Percentiles rank a stretch among this genome's conserved stretches.
Evolutionary conservation across 768 basidiomycete species (phyloP).

Genomic region (Serendipita indica): DNA sequence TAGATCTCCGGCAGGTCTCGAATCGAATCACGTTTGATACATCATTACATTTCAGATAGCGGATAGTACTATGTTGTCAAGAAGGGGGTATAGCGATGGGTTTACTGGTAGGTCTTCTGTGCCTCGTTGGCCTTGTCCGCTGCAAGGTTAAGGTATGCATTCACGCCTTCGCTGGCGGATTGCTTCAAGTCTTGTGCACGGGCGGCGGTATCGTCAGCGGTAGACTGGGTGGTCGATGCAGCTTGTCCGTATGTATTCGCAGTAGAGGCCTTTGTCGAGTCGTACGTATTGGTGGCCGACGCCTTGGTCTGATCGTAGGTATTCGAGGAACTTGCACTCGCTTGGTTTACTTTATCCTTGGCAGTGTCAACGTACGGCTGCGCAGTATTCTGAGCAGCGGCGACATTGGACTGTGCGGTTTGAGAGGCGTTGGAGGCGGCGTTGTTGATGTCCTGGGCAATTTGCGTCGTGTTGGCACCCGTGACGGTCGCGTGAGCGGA

Average conservation of each 20-base stretch:
- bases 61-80: neutral
- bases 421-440: conserved; percentile 16
- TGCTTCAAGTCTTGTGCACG: conserved; percentile 3
- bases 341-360: conserved; percentile 10
- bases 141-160: neutral
- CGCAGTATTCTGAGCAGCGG: conserved; percentile 26
- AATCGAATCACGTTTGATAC: neutral
- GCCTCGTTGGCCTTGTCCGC: neutral
- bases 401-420: conserved; percentile 27
- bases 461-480: conserved; percentile 21
- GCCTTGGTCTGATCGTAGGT: conserved; percentile 1
- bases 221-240: neutral
- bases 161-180: neutral
- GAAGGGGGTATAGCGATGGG: neutral
- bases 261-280: neutral
- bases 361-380: conserved; percentile 26
- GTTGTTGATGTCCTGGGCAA: conserved; percentile 12
- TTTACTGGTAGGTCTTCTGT: neutral
- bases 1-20: neutral
- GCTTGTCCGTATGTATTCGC: neutral
- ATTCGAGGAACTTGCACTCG: neutral
- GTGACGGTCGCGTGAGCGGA: conserved; percentile 23
- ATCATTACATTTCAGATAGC: neutral
- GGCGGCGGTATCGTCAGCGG: neutral
- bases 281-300: neutral